These are phyloP conservation scores for Trametes gibbosa DNA, from an alignment of 768 basidiomycete species.

Conservation along the genomic window DNA sequence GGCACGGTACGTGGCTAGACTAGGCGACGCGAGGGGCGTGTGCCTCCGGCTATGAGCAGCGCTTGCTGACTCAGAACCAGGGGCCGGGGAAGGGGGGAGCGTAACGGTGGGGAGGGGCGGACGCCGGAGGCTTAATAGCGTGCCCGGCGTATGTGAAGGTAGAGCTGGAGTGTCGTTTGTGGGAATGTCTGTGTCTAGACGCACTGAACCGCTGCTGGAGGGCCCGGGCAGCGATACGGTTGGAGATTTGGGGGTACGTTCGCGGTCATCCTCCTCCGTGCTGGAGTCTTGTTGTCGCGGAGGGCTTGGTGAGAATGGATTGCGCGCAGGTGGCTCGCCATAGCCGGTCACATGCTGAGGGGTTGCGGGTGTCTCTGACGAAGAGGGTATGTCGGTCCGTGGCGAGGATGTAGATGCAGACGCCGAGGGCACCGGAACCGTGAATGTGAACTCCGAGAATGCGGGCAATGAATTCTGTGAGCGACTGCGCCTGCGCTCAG, in stretches of 20 bases:
- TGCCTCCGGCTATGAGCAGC: slow-evolving; percentile 10
- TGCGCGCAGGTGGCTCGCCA: background rate
- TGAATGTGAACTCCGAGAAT: slow-evolving; percentile 13
- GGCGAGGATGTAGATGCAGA: background rate
- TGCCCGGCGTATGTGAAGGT: background rate
- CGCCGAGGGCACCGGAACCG: background rate
- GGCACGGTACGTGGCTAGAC: slow-evolving; percentile 37
- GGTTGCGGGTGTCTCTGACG: background rate
- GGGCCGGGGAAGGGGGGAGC: slow-evolving; percentile 13
- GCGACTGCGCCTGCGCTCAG: background rate
- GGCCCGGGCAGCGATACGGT: background rate
- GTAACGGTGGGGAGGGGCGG: slow-evolving; percentile 22
- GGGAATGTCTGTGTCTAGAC: background rate
- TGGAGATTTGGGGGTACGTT: slow-evolving; percentile 4
- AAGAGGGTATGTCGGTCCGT: background rate
- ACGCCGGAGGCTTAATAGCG: slow-evolving; percentile 13
- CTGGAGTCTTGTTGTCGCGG: background rate
- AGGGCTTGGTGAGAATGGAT: background rate
- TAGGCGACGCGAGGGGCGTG: slow-evolving; percentile 35
- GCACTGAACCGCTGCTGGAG: background rate
- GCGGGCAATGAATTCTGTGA: background rate
- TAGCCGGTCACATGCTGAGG: background rate
- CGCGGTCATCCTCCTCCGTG: slow-evolving; percentile 7
- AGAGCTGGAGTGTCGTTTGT: background rate
- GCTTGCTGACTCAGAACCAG: background rate